phyloP scores from a whole-genome alignment of 306 rosid genomes.

The Luffa acutangula region DNA sequence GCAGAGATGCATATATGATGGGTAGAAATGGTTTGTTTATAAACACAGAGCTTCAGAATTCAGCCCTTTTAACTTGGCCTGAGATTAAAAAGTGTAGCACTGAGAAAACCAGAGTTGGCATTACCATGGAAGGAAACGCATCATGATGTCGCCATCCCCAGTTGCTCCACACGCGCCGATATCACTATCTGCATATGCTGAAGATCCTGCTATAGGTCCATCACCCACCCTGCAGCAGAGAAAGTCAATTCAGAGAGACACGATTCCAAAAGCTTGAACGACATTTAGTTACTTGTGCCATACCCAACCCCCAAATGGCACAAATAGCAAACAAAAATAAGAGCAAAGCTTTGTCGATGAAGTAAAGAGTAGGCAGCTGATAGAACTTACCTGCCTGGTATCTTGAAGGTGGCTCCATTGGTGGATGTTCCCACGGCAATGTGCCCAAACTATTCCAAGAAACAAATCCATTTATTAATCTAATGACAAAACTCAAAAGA shows the following conservation, averaged over 20 bases:
- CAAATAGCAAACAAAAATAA: background rate
- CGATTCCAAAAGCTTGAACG: background rate
- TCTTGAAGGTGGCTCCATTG: constrained; percentile 88
- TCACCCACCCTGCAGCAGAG: constrained; percentile 70
- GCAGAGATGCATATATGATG: background rate
- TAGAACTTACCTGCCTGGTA: constrained; percentile 77
- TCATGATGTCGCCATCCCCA: constrained; percentile 90
- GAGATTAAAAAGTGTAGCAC: background rate
- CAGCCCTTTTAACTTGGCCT: background rate
- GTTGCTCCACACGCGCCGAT: constrained; percentile 94
- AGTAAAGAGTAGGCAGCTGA: background rate
- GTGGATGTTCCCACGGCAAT: constrained; percentile 93
- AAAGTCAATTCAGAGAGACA: background rate
- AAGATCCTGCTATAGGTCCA: constrained; percentile 86
- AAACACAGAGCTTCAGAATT: background rate
- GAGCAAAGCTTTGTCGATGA: background rate
- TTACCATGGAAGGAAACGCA: constrained; percentile 96
- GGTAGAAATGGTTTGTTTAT: background rate
- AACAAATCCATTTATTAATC: constrained; percentile 2
- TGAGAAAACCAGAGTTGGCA: background rate
- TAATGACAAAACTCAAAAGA: background rate
- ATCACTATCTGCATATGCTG: constrained; percentile 67
- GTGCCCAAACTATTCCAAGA: constrained; percentile 53
- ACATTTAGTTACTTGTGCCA: background rate
- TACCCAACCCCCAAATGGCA: no score